phyloP scores from a whole-genome alignment of 805 yeast genomes.

The Isabelozyma gotoi region DNA sequence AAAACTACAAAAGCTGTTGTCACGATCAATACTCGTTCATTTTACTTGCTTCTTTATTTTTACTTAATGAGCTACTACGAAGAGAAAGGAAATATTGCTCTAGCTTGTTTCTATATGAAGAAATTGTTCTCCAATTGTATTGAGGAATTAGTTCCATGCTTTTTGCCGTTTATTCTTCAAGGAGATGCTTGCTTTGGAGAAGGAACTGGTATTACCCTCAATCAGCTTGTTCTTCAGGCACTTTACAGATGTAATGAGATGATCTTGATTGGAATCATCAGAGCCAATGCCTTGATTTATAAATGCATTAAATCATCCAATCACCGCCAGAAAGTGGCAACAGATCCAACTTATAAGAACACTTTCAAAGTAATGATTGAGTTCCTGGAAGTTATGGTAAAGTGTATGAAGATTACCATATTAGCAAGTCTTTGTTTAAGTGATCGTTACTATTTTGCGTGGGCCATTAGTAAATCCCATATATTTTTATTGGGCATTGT shows the following conservation, averaged over 20 bases:
- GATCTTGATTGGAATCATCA: constrained; percentile 5
- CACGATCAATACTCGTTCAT: constrained; percentile 18
- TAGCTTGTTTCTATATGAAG: constrained; percentile 28
- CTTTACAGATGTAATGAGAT: constrained; percentile 35
- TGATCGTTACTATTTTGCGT: constrained; percentile 55
- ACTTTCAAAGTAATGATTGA: background rate
- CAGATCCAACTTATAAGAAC: constrained; percentile 2
- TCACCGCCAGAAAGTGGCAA: constrained; percentile 3
- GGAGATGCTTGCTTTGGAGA: constrained; percentile 14
- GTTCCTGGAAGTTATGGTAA: constrained; percentile 5
- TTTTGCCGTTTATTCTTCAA: constrained; percentile 18
- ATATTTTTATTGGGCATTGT: constrained; percentile 34
- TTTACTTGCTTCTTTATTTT: constrained; percentile 32
- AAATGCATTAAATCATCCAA: background rate
- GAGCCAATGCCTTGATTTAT: constrained; percentile 4
- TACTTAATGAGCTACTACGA: constrained; percentile 37
- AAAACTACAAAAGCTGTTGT: constrained; percentile 10
- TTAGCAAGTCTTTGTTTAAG: constrained; percentile 38
- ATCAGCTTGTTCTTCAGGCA: constrained; percentile 26
- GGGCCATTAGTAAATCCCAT: constrained; percentile 57
- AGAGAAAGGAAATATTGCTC: constrained; percentile 18
- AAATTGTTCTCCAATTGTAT: constrained; percentile 19
- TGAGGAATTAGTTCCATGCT: constrained; percentile 24
- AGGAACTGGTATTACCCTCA: constrained; percentile 30
- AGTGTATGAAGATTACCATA: constrained; percentile 7